Evolutionary conservation across 805 yeast species (phyloP).

Genomic region (Metschnikowia baotianmanensis): DNA sequence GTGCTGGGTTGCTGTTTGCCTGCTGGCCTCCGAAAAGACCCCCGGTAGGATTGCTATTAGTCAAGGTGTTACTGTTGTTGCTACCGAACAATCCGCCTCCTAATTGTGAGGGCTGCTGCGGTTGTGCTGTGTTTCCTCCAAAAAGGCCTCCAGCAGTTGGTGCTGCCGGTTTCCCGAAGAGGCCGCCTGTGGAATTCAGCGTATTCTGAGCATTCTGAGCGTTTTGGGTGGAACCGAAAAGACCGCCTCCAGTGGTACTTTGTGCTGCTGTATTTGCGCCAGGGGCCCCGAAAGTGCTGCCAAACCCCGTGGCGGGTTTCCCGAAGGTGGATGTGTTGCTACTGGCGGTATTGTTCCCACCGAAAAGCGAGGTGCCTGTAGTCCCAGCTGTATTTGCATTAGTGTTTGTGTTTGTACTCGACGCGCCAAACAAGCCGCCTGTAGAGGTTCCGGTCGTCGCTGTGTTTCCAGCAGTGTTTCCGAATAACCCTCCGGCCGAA

Average conservation of each 20-base stretch:
- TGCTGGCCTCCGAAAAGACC: constrained; percentile 16
- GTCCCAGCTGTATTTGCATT: constrained; percentile 6
- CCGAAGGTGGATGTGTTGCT: constrained; percentile 5
- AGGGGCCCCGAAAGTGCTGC: constrained; percentile 6
- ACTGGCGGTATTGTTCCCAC: constrained; percentile 6
- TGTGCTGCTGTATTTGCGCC: constrained; percentile 1
- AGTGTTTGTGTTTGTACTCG: constrained; percentile 9
- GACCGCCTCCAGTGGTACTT: constrained; percentile 9
- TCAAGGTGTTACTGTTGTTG: constrained; percentile 1
- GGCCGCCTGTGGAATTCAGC: constrained; percentile 10
- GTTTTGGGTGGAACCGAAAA: constrained; percentile 9
- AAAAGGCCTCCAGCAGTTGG: constrained; percentile 16
- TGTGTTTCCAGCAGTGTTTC: constrained; percentile 2
- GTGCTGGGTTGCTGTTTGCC: neutral
- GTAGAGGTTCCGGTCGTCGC: neutral
- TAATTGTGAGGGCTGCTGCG: no score
- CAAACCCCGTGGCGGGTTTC: constrained; percentile 1
- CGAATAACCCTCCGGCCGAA: constrained; percentile 13
- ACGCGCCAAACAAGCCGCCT: constrained; percentile 18
- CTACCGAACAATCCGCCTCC: constrained; percentile 17
- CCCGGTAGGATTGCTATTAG: constrained; percentile 7
- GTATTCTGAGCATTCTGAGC: constrained; percentile 1
- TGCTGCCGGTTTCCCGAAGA: constrained; percentile 8
- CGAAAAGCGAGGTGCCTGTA: constrained; percentile 8
- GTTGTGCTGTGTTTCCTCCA: constrained; percentile 4